Evolutionary conservation across 2,329 filamentous ascomycete species (phyloP).

Genomic region (Beauveria rudraprayagi): DNA sequence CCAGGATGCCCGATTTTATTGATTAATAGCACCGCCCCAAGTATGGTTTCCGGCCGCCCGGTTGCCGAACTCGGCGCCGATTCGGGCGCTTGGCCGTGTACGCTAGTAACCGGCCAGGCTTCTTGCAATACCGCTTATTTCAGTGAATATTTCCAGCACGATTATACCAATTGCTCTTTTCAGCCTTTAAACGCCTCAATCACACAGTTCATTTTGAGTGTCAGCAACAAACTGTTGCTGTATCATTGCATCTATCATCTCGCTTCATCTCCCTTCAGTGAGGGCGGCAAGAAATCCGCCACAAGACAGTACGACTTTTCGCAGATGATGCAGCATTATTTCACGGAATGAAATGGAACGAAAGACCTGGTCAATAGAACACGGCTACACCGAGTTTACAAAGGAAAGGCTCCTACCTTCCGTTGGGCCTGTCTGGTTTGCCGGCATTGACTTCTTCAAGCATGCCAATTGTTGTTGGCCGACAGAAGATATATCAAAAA

Average conservation of each 20-base stretch:
- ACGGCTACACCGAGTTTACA: too few relatives aligned
- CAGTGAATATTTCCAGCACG: slow-evolving; percentile 6
- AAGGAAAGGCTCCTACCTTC: too few relatives aligned
- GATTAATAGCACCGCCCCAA: not conserved
- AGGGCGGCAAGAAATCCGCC: not conserved
- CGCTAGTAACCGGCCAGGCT: slow-evolving; percentile 5
- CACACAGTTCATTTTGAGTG: not conserved
- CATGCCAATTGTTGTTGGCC: not conserved
- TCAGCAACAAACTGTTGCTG: not conserved
- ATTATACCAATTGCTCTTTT: not conserved
- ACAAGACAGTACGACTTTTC: too few relatives aligned
- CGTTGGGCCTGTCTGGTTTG: too few relatives aligned
- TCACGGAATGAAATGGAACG: too few relatives aligned
- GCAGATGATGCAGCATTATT: too few relatives aligned
- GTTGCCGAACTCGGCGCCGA: slow-evolving; percentile 20
- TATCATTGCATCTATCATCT: too few relatives aligned
- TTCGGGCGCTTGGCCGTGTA: not conserved
- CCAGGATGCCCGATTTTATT: not conserved
- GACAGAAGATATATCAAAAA: not conserved
- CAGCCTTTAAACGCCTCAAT: not conserved
- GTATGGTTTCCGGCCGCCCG: not conserved
- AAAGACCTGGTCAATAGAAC: too few relatives aligned
- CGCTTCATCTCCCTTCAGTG: not conserved
- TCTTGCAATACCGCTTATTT: slow-evolving; percentile 5
- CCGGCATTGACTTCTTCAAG: too few relatives aligned